Base-by-base conservation (phyloP, 495 filamentous ascomycete genomes). In the Penicillium robsamsonii region DNA sequence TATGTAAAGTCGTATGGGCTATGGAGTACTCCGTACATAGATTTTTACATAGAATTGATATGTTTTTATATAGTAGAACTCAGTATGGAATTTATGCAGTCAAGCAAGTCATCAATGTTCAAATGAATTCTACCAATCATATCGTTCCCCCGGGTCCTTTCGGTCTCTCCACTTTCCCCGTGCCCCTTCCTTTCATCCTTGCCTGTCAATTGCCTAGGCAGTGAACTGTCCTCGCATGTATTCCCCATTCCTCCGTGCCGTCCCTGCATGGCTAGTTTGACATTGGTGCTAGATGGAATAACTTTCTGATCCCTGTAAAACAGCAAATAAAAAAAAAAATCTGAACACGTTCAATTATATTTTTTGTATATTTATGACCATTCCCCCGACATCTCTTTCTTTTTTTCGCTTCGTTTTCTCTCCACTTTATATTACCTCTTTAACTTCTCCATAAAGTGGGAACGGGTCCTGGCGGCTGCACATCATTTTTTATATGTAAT, bases 401-500 rank as follows among this genome's bases (percentile, higher is more conserved):
- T 27, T 18, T 33, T 25, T 9, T 47, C 15, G 7, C 25, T 45
- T 17, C 22, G 22, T 22, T 52, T 11, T 44, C 22, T 48, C 47
- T 27, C 50, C 48, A 47, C 42, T 37, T 49, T 46, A 38, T 25
- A 18, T 20, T 17, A 61, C 59, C 41, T 59, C 52, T 42, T 53
- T 61, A 53, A 55, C 53, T 43, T 46, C 49, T 27, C 25, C 25
- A 27, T 40, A 25, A n/a, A n/a, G 57, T 60, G 62, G 61, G 54
- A 59, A 62, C 58, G 38, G 46, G 17, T 55, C 35, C 43, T 50
- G 56, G 30, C 55, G 42, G 53, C 53, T 63, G 66, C 66, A 68
- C 56, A 68, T 66, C 63, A 66, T 59, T 62, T 49, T 61, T 60
- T 61, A 57, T 38, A 17, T 38, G 33, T 37, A 37, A 37, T 37